Evolutionary conservation across 257 asterid species (phyloP), one percentile per base, ranked within the genome.

Genomic region (Forsythia suspensa): DNA sequence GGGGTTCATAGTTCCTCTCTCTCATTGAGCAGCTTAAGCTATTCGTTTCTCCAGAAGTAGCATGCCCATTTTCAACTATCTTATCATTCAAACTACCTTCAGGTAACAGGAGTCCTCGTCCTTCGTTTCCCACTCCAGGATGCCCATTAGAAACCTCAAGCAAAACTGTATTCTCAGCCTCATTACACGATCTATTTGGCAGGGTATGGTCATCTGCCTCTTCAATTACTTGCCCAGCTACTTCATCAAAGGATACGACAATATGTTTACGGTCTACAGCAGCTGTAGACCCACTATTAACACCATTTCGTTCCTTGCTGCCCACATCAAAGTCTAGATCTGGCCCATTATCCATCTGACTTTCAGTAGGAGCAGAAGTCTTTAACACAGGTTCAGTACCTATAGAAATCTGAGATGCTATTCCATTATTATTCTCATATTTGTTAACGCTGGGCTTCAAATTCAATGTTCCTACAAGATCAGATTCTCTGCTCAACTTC

Each of bases 391-490:
- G 86, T 51, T 73, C 86, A 43, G 85, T 71, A 72, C 79, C 89
- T 61, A 73, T 39, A 16, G 87, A 80, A 81, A 82, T 91, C 77
- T 44, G 73, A 63, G 84, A 79, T 71, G 77, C 81, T 8, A 85
- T 59, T 80, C 67, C 85, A 39, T 77, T 80, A 55, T 52, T 68
- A 44, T 82, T 87, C 71, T 71, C 87, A 67, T 70, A 72, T 69
- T 67, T 80, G 81, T 86, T 84, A 69, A 83, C 41, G 77, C 88
- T 83, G 74, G 90, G 89, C 82, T 88, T 80, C 78, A 59, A 59
- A 79, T 72, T 66, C 34, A 61, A 67, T 39, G 76, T 63, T 77
- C 77, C 86, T 18, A 79, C 87, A 13, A 40, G 51, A 76, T 73
- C 88, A 78, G 88, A 80, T 82, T 79, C 90, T 39, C n/a, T 72